Conservation (phyloP, 345 rosid genomes). For the Pistacia integerrima region DNA sequence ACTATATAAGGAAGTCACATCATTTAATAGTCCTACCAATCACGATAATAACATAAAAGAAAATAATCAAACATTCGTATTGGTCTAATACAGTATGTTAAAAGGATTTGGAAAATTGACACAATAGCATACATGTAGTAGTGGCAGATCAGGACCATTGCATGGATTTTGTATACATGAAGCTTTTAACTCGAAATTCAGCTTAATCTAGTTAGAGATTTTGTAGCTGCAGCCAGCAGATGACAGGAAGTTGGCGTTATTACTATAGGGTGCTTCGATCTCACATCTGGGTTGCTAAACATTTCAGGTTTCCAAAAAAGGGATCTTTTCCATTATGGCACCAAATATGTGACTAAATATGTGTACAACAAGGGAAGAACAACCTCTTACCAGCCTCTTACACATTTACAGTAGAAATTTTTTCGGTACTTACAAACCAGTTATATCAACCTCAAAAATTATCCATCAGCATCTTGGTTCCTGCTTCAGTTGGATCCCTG, state of each 20-base stretch:
- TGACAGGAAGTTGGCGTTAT: slow-evolving; percentile 15
- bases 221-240: slow-evolving; percentile 23
- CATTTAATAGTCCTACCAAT: no score
- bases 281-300: slow-evolving; percentile 26
- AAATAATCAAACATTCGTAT: no score
- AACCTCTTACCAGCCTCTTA: slow-evolving; percentile 44
- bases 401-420: slow-evolving; percentile 41
- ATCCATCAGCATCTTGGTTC: slow-evolving; percentile 80
- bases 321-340: slow-evolving; percentile 36
- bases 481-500: slow-evolving; percentile 74
- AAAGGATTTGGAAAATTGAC: background rate
- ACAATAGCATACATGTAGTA: slow-evolving; percentile 18
- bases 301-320: slow-evolving; percentile 40
- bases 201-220: slow-evolving; percentile 34
- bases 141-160: slow-evolving; percentile 21
- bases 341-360: slow-evolving; percentile 15
- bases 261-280: slow-evolving; percentile 36
- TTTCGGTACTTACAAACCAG: slow-evolving; percentile 39
- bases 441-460: slow-evolving; percentile 28
- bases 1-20: no score
- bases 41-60: no score
- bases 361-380: slow-evolving; percentile 22
- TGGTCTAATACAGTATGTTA: no score
- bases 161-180: slow-evolving; percentile 35
- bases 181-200: slow-evolving; percentile 33